Base-by-base conservation (phyloP, 2,329 filamentous ascomycete species). In the Aspergillus fructus region DNA sequence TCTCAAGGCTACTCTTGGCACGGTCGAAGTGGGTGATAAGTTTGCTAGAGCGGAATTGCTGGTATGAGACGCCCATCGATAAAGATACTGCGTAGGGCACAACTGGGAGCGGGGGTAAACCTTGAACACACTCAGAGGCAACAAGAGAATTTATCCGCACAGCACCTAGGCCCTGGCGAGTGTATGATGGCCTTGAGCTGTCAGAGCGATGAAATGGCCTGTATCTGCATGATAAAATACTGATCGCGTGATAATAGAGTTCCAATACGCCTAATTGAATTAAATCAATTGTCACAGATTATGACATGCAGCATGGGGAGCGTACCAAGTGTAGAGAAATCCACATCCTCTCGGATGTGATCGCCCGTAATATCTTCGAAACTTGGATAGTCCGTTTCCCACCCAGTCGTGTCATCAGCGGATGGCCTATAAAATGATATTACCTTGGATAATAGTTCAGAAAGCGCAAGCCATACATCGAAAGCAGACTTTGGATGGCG, bases 1-100 rank as follows among this genome's bases (percentile, higher is more conserved):
- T 68, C 49, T 71, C 69, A n/a, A 77, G 60, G 17, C 71, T 71
- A 37, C 66, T 62, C 50, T 69, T 73, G n/a, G 72, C 70, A 41
- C 70, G 69, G 40, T 74, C 66, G 39, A 68, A 65, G 52, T 75
- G 70, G 11, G 70, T 74, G 51, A 71, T 78, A 9, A 82, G 69
- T 50, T 76, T 79, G 56, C 79, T 79, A 49, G 79, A 79, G 23
- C 83, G 81, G 45, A 83, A 78, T 55, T 84, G 80, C 15, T 83
- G 80, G 63, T 85, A 85, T 3, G 82, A 80, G 1, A 85, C 82
- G 3, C 80, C 80, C 59, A 85, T 75, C 3, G 82, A 81, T 5
- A 85, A 72, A 1, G 81, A 78, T 17, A 85, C 74, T 4, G 82
- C 79, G 61, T 85, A 85, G 3, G 83, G 81, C 13, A 85, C 75